phyloP scores from a whole-genome alignment of 2,329 filamentous ascomycete species.

The Colletotrichum acutatum region DNA sequence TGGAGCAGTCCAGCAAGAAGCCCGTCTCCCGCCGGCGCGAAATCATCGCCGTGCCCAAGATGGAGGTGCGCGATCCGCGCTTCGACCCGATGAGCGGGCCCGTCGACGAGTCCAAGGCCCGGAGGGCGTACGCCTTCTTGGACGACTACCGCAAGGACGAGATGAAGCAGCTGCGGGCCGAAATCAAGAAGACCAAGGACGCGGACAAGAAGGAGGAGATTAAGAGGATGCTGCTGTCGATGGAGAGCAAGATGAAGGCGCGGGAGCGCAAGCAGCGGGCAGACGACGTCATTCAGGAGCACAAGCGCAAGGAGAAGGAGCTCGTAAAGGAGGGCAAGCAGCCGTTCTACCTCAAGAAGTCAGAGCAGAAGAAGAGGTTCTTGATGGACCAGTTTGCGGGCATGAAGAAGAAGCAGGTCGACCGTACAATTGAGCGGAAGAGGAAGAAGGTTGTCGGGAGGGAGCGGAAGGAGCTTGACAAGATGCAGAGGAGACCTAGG shows the following conservation, averaged over 20 bases:
- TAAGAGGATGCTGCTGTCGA: constrained; percentile 78
- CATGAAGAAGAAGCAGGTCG: constrained; percentile 87
- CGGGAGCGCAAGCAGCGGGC: constrained; percentile 76
- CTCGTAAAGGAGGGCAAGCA: constrained; percentile 87
- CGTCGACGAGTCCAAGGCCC: constrained; percentile 68
- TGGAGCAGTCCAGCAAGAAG: constrained; percentile 82
- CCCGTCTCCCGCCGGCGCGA: constrained; percentile 85
- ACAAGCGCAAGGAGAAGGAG: constrained; percentile 86
- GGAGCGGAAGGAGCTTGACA: constrained; percentile 80
- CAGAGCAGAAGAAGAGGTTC: constrained; percentile 88
- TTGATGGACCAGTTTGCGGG: constrained; percentile 82
- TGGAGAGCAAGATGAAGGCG: constrained; percentile 82
- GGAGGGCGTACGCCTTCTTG: constrained; percentile 86
- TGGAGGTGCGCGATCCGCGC: constrained; percentile 80
- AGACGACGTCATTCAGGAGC: constrained; percentile 76
- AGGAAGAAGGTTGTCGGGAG: constrained; percentile 89
- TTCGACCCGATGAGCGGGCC: constrained; percentile 75
- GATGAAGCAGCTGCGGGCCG: constrained; percentile 76
- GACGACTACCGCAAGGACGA: constrained; percentile 88
- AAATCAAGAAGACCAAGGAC: constrained; percentile 75
- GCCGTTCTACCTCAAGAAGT: constrained; percentile 93
- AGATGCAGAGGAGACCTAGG: constrained; percentile 44
- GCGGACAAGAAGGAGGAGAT: constrained; percentile 73
- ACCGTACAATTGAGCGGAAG: constrained; percentile 85
- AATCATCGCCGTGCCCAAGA: constrained; percentile 72